Conservation (phyloP, 1,139 yeast species). For the Candida sp. region DNA sequence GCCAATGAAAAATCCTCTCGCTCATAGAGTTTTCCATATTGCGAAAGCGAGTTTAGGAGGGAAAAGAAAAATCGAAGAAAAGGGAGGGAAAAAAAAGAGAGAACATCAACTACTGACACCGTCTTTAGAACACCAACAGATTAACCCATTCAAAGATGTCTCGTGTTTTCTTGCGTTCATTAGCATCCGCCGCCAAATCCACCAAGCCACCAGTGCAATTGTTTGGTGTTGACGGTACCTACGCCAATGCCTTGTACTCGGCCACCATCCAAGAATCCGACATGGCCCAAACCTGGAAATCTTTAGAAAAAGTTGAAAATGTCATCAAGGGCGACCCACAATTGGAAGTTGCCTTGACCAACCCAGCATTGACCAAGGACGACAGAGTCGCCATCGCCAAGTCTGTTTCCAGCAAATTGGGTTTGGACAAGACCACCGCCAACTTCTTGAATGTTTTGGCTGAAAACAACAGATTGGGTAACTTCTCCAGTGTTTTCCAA, state of each 20-base stretch:
- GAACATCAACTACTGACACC: not conserved
- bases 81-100: not conserved
- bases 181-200: slow-evolving; percentile 67
- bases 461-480: slow-evolving; percentile 90
- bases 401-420: slow-evolving; percentile 57
- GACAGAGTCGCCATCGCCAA: slow-evolving; percentile 79
- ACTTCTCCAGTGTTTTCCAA: slow-evolving; percentile 66
- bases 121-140: slow-evolving; percentile 2
- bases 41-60: not conserved
- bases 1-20: slow-evolving; percentile 6
- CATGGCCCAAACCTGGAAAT: slow-evolving; percentile 71
- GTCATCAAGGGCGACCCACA: slow-evolving; percentile 67
- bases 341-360: slow-evolving; percentile 63
- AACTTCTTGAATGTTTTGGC: slow-evolving; percentile 88
- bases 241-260: slow-evolving; percentile 92
- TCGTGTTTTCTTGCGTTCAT: slow-evolving; percentile 71
- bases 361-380: slow-evolving; percentile 82
- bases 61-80: not conserved
- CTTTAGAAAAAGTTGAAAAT: slow-evolving; percentile 62
- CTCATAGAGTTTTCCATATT: not conserved
- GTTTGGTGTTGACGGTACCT: slow-evolving; percentile 96
- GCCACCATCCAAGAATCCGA: slow-evolving; percentile 89
- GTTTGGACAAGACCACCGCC: slow-evolving; percentile 74
- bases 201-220: slow-evolving; percentile 92
- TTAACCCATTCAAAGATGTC: slow-evolving; percentile 23